Base-by-base conservation (phyloP, 371 early-diverging fungal species). In the Spiromyces aspiralis region DNA sequence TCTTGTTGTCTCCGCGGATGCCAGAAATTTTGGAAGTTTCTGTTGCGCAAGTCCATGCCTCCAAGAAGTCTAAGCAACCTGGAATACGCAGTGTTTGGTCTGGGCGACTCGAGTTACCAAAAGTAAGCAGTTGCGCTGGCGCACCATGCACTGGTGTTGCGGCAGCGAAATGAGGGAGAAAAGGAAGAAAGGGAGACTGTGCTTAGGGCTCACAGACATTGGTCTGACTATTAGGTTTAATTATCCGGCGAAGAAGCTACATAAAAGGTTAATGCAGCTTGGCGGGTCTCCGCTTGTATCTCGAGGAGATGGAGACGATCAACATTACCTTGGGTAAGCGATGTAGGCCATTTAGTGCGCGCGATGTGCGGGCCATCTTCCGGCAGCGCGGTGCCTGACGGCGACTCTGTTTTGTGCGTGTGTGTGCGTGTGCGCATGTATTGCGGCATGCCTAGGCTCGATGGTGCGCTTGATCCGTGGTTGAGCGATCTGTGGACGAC, bases 271-370 rank as follows among this genome's bases (percentile, higher is more conserved):
- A 48, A 50, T 71, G 53, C 90, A 91, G 54, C 71, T 98, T 16
- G 99, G 99, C 23, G 98, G 88, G 0, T 60, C 53, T 23, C 69
- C 84, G 27, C 35, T 98, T 4, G 54, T 79, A 16, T 65, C 67
- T 4, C 74, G 88, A 48, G 94, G 90, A 1, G 87, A 89, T 56
- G 95, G 95, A 28, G 97, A 99, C 63, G 95, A 94, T 63, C 97
- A 96, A 66, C 97, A 99, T 64, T 85, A 84, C 58, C 66, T 90
- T 48, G 99, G 99, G 23, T 35, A 35, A 35, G 35, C 35, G 16
- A n/a, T n/a, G n/a, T n/a, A n/a, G n/a, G n/a, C n/a, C n/a, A n/a
- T n/a, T n/a, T n/a, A n/a, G n/a, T n/a, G n/a, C n/a, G n/a, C n/a
- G n/a, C n/a, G n/a, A n/a, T n/a, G n/a, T n/a, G n/a, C n/a, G n/a